Conservation (phyloP, 2,329 filamentous ascomycete species). For the Fusarium papillatum region DNA sequence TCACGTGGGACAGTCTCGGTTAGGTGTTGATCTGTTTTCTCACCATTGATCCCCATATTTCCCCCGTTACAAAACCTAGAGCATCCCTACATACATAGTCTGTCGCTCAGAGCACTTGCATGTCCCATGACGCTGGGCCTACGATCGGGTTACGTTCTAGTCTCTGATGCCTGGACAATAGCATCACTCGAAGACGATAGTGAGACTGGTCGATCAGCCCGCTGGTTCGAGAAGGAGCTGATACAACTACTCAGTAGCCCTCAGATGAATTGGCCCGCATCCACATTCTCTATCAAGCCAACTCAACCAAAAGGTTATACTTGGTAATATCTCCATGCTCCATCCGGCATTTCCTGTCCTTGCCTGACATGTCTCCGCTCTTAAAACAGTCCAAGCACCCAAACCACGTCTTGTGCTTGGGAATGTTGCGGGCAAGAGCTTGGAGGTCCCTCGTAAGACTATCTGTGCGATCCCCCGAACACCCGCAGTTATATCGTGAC, state of each 20-base stretch:
- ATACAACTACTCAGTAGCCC: background rate
- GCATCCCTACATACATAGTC: background rate
- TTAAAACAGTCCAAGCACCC: background rate
- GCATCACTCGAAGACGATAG: background rate
- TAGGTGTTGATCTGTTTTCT: background rate
- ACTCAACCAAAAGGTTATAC: background rate
- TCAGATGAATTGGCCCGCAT: background rate
- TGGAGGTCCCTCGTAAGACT: background rate
- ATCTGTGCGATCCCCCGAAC: background rate
- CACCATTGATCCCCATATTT: background rate
- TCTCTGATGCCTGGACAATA: background rate
- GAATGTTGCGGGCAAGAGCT: background rate
- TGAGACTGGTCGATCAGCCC: background rate
- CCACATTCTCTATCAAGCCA: background rate
- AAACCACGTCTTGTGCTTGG: background rate
- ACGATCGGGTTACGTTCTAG: background rate
- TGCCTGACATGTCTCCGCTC: background rate
- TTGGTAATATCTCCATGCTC: background rate
- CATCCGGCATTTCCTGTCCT: background rate
- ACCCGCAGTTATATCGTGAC: background rate
- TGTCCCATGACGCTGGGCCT: background rate
- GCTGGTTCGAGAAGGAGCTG: background rate
- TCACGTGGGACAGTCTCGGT: background rate
- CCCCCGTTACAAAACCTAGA: background rate
- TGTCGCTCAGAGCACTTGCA: background rate